A percentile compares a stretch with the other conserved stretches of the same genome.
Conservation (phyloP, 176 grass and related monocot species). For the Saccharum spontaneum region DNA sequence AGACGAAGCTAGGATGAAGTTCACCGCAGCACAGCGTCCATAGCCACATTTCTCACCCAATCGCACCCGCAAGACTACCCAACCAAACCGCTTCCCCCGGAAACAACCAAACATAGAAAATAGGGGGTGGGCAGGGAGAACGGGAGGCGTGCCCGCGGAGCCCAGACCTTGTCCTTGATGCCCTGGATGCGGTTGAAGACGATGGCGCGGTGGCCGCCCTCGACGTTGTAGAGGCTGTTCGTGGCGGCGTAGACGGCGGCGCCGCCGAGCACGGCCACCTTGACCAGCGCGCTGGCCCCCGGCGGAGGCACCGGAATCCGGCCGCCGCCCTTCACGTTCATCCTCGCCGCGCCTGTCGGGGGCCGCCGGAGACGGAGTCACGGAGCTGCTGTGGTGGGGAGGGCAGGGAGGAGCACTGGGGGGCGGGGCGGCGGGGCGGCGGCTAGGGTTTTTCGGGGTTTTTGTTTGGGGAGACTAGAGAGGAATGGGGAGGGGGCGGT, state of each 20-base stretch:
- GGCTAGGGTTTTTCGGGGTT: constrained; percentile 41
- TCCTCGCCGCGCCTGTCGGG: constrained; percentile 18
- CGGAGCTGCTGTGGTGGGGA: neutral
- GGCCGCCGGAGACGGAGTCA: neutral
- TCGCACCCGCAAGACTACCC: neutral
- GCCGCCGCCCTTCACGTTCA: constrained; percentile 61
- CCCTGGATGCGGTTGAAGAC: constrained; percentile 89
- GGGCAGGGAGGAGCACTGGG: neutral
- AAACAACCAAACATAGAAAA: neutral
- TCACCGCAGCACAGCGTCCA: neutral
- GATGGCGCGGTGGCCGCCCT: constrained; percentile 79
- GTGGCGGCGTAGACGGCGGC: constrained; percentile 60
- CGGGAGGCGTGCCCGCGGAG: neutral
- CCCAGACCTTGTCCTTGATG: constrained; percentile 66
- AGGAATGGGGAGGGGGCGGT: no score
- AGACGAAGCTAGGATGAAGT: neutral
- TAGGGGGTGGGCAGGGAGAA: neutral
- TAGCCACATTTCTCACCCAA: neutral
- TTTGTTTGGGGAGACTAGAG: neutral
- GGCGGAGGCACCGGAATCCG: constrained; percentile 51
- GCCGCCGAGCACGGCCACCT: constrained; percentile 68
- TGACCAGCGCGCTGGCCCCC: constrained; percentile 45
- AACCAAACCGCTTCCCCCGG: neutral
- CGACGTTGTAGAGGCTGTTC: constrained; percentile 88
- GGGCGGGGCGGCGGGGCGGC: neutral